A percentile compares a stretch with the other conserved stretches of the same genome.
Evolutionary conservation across 164 flowering plant species (phyloP).

Genomic region (Dillenia suffruticosa): DNA sequence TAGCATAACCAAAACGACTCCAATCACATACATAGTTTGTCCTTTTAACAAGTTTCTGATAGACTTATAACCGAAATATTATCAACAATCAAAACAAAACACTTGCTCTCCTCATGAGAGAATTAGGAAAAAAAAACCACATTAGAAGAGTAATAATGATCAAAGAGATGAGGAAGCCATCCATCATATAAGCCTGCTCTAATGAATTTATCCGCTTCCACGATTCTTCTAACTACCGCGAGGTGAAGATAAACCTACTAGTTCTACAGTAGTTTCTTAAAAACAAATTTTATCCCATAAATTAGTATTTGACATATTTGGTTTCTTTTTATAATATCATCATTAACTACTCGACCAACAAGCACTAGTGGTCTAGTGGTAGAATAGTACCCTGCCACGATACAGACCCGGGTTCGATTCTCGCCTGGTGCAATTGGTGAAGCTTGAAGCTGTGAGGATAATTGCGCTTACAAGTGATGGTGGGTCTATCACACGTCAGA

Average conservation of each 20-base stretch:
- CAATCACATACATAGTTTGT: constrained; percentile 96
- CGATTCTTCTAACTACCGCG: constrained; percentile 87
- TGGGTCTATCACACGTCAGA: too few species aligned
- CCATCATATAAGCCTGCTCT: constrained; percentile 95
- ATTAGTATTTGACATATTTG: too few species aligned
- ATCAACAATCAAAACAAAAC: background rate
- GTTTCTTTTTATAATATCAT: too few species aligned
- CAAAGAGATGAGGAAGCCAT: constrained; percentile 97
- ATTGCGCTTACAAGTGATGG: constrained; percentile 19
- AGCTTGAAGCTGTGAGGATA: too few species aligned
- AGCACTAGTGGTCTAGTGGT: too few species aligned
- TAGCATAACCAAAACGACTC: constrained; percentile 97
- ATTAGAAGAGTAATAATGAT: background rate
- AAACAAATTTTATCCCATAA: too few species aligned
- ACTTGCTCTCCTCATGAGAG: background rate
- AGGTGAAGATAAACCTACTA: constrained; percentile 88
- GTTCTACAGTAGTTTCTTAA: constrained; percentile 97
- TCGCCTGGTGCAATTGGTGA: too few species aligned
- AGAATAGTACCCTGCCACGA: constrained; percentile 65
- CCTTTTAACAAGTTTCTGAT: constrained; percentile 96
- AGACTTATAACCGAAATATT: constrained; percentile 34
- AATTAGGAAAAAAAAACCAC: background rate
- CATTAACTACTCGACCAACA: too few species aligned
- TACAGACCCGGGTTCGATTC: constrained; percentile 99
- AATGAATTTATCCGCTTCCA: constrained; percentile 97